Conservation (phyloP, 2,329 filamentous ascomycete genomes). For the Ophiostoma australiae region DNA sequence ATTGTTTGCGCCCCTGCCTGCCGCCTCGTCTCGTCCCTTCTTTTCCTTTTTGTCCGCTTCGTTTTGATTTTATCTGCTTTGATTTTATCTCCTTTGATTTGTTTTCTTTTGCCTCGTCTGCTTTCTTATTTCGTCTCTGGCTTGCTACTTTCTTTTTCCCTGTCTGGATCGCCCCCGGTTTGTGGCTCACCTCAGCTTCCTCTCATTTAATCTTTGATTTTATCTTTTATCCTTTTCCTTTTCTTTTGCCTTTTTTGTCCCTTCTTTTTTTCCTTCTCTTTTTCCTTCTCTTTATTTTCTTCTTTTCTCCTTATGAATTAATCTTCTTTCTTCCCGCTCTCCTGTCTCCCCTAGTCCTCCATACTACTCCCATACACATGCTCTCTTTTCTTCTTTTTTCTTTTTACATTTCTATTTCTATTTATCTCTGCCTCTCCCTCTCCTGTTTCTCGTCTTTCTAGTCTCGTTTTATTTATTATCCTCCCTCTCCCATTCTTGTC, state of each 20-base stretch:
- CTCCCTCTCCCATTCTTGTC: conserved; percentile 18
- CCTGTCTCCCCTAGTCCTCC: background rate
- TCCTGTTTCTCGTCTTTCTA: conserved; percentile 15
- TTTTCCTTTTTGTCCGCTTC: background rate
- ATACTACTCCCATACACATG: conserved; percentile 8
- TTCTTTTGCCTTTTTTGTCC: background rate
- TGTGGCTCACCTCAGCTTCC: background rate
- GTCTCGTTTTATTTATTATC: conserved; percentile 21
- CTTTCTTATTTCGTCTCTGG: background rate
- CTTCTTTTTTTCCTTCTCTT: background rate
- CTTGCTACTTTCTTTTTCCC: background rate
- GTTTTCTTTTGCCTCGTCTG: background rate
- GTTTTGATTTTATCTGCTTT: background rate
- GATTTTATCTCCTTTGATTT: background rate
- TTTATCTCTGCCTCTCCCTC: conserved; percentile 8
- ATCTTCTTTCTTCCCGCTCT: background rate
- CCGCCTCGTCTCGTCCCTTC: background rate
- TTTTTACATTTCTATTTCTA: conserved; percentile 7
- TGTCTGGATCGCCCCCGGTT: background rate
- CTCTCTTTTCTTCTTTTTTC: background rate
- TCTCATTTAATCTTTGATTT: background rate
- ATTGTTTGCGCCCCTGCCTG: background rate
- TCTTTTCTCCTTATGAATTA: background rate
- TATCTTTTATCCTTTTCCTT: background rate
- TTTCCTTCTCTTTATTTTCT: background rate